These are phyloP conservation scores for Colletotrichum tofieldiae DNA, from an alignment of 2,329 filamentous ascomycete species.

Conservation along the genomic window DNA sequence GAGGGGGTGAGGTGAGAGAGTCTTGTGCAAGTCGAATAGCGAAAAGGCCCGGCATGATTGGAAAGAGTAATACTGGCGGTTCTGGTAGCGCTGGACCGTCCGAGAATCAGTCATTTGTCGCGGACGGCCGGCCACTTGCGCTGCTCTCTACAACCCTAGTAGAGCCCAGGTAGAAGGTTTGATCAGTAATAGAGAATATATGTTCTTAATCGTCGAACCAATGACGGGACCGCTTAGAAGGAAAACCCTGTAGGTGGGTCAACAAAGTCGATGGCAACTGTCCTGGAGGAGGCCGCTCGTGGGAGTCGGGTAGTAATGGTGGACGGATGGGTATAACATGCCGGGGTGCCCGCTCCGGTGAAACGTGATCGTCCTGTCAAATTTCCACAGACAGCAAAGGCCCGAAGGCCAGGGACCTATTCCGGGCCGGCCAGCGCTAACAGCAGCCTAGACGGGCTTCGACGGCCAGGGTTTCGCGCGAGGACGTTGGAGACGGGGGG, in stretches of 20 bases:
- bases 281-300: conserved; percentile 6
- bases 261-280: neutral
- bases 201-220: neutral
- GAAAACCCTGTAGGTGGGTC: neutral
- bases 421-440: neutral
- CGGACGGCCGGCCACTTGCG: too few species aligned
- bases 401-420: neutral
- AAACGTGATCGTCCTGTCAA: conserved; percentile 27
- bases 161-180: neutral
- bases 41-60: too few species aligned
- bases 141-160: neutral
- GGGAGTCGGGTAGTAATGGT: neutral
- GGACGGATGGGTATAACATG: neutral
- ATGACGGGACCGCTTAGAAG: neutral
- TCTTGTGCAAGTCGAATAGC: too few species aligned
- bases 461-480: too few species aligned
- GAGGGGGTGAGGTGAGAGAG: neutral
- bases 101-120: too few species aligned
- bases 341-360: conserved; percentile 5
- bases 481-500: too few species aligned
- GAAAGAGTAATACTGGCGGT: too few species aligned
- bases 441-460: neutral
- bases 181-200: neutral
- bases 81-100: too few species aligned
- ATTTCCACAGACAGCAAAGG: conserved; percentile 22